Evolutionary conservation across 148 eudicot genomes (phyloP).

Genomic region (Heliosperma pusillum): DNA sequence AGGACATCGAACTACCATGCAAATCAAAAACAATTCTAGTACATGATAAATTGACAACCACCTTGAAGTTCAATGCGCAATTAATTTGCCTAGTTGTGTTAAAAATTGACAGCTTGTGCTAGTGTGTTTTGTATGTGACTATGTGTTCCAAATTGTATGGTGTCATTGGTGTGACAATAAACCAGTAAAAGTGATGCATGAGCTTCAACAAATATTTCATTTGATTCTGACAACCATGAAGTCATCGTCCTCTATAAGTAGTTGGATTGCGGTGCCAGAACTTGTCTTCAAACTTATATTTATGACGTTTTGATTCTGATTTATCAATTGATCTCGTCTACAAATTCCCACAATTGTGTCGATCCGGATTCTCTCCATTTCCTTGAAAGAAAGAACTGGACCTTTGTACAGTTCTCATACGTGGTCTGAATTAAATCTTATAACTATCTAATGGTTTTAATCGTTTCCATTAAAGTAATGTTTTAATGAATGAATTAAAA

Average conservation of each 20-base stretch:
- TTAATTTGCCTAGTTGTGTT: not conserved
- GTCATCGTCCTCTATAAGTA: not conserved
- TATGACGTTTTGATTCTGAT: not conserved
- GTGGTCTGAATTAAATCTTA: no score
- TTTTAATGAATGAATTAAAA: no score
- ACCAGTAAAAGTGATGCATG: not conserved
- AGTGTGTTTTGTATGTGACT: no score
- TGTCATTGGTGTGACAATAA: not conserved
- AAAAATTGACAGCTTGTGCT: no score
- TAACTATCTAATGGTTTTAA: no score
- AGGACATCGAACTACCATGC: no score
- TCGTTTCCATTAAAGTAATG: no score
- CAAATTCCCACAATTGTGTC: no score
- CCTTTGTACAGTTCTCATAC: no score
- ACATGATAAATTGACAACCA: not conserved
- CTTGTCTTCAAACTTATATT: not conserved
- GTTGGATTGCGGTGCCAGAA: not conserved
- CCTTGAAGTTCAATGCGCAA: not conserved
- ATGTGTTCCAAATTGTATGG: not conserved
- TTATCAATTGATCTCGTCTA: not conserved
- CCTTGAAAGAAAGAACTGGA: no score
- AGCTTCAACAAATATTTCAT: not conserved
- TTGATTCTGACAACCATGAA: conserved; percentile 1
- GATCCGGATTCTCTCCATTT: no score
- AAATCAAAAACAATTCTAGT: no score